Conservation (phyloP, 2,329 filamentous ascomycete genomes). For the Beauveria caledonica region DNA sequence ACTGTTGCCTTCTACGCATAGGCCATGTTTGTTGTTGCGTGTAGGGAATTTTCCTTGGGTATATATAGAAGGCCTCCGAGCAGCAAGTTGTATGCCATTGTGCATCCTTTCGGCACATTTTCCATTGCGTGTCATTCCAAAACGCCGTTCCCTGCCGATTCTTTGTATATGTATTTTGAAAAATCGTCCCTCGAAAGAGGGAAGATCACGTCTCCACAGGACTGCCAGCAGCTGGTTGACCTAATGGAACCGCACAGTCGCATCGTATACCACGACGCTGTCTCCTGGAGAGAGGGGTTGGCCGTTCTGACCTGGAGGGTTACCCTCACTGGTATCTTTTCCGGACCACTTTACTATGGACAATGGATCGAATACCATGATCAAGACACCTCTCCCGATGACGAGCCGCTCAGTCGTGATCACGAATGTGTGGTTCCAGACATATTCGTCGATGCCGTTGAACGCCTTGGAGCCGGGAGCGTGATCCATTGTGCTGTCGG, state of each 20-base stretch:
- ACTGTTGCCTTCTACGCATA: background rate
- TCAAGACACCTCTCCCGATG: background rate
- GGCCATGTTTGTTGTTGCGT: background rate
- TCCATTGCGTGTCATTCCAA: background rate
- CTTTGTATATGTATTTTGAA: background rate
- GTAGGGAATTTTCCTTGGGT: background rate
- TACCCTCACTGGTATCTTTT: slow-evolving; percentile 1
- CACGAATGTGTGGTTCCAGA: slow-evolving; percentile 6
- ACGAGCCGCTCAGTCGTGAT: background rate
- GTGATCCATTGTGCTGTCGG: background rate
- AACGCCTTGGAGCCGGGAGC: background rate
- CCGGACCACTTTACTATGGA: background rate
- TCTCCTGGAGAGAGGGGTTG: background rate
- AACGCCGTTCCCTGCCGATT: background rate
- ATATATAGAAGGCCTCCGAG: background rate
- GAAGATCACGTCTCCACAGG: too few relatives aligned
- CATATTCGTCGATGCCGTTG: slow-evolving; percentile 2
- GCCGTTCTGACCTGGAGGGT: background rate
- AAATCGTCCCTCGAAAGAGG: background rate
- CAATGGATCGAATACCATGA: slow-evolving; percentile 1
- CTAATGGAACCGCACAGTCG: slow-evolving; percentile 7
- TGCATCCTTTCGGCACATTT: background rate
- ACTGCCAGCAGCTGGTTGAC: too few relatives aligned
- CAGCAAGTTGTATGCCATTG: background rate
- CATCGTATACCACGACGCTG: slow-evolving; percentile 1